Percentiles rank a stretch among this genome's conserved stretches.
These are phyloP conservation scores for Penicillium salamii DNA, from an alignment of 495 filamentous ascomycete species.

Conservation along the genomic window DNA sequence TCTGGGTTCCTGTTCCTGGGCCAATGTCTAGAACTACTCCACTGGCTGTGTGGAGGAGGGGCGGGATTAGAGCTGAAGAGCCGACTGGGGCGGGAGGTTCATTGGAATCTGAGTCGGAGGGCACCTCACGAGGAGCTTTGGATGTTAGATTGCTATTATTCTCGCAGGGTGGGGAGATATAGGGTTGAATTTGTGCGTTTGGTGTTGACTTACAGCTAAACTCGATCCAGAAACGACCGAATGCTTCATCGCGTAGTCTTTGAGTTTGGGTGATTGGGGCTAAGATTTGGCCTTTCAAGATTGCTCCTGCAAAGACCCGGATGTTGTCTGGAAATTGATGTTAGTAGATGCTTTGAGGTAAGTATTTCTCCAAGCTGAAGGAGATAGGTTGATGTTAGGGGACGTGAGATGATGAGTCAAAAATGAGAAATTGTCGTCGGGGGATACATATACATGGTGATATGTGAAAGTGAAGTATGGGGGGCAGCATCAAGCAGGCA, in stretches of 20 bases:
- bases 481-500: not conserved
- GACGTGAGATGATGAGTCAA: too few relatives aligned
- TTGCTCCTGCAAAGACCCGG: conserved; percentile 28
- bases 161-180: too few relatives aligned
- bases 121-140: conserved; percentile 8
- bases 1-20: conserved; percentile 49
- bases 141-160: not conserved
- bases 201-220: conserved; percentile 30
- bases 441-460: not conserved
- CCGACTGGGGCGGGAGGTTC: conserved; percentile 7
- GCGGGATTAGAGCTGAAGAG: conserved; percentile 39
- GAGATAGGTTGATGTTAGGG: not conserved
- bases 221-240: conserved; percentile 43
- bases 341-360: too few relatives aligned
- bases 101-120: conserved; percentile 7
- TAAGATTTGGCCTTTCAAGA: conserved; percentile 38
- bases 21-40: conserved; percentile 50
- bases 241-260: conserved; percentile 41
- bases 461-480: too few relatives aligned
- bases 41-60: conserved; percentile 30
- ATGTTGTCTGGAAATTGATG: conserved; percentile 28
- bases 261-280: conserved; percentile 33
- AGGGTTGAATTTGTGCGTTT: too few relatives aligned
- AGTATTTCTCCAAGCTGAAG: too few relatives aligned
- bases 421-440: too few relatives aligned